phyloP scores from a whole-genome alignment of 108 stramenopile genomes.

The Nitzschia sp. region DNA sequence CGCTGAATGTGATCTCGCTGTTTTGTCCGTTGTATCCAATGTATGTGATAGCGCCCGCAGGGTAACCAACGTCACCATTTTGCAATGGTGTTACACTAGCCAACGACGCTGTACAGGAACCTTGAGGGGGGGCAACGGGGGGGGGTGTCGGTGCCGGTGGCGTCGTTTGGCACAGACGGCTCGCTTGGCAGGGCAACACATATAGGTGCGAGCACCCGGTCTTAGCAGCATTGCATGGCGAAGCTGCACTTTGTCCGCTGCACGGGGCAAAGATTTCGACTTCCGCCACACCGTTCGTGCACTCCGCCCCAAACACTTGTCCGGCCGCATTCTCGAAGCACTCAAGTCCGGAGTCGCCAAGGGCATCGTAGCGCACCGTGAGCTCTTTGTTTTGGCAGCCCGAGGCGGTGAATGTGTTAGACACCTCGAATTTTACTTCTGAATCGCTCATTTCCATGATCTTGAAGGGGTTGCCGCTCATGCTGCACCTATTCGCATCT shows the following conservation, averaged over 20 bases:
- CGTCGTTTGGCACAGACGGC: background rate
- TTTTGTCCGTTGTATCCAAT: no score
- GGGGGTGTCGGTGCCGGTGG: background rate
- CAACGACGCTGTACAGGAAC: background rate
- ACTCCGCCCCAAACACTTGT: background rate
- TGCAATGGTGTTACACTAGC: background rate
- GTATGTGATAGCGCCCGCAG: no score
- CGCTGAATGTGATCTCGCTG: background rate
- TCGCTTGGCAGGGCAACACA: conserved; percentile 4
- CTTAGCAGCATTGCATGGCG: background rate
- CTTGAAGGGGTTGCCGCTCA: background rate
- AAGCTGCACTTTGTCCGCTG: background rate
- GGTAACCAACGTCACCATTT: no score
- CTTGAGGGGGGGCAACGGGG: background rate
- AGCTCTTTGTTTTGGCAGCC: no score
- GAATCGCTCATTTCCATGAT: background rate
- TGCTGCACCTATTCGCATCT: background rate
- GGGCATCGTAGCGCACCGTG: conserved; percentile 5
- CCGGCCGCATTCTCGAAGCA: no score
- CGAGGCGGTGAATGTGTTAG: background rate
- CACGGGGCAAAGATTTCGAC: background rate
- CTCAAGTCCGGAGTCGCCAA: background rate
- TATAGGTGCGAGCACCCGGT: background rate
- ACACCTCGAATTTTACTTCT: conserved; percentile 4
- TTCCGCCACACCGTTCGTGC: conserved; percentile 7